phyloP scores from a whole-genome alignment of 805 yeast genomes.

The Hanseniaspora taiwanica region DNA sequence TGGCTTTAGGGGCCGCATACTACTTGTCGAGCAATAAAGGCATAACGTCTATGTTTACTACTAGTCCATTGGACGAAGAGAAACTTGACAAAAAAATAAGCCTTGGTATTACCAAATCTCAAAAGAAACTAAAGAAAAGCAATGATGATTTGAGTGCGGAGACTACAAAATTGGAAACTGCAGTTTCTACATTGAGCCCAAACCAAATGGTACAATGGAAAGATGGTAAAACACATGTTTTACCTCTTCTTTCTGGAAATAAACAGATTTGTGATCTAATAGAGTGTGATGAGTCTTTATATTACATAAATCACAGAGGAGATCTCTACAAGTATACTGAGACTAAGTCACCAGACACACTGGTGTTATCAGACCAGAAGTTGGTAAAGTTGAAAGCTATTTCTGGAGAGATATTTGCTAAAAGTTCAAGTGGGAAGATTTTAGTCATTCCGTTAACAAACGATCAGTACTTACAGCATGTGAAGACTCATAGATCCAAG shows the following conservation, averaged over 20 bases:
- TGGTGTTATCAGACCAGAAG: conserved; percentile 34
- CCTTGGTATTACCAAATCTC: background rate
- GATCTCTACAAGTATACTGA: conserved; percentile 45
- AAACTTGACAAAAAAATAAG: background rate
- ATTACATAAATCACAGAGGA: conserved; percentile 57
- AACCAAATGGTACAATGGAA: conserved; percentile 3
- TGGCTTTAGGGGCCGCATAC: conserved; percentile 17
- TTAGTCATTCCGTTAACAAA: conserved; percentile 22
- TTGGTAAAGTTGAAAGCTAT: conserved; percentile 35
- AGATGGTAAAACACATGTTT: conserved; percentile 2
- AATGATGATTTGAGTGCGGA: background rate
- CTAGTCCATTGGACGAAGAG: background rate
- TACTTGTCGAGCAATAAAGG: background rate
- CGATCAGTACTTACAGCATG: conserved; percentile 1
- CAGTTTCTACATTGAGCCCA: background rate
- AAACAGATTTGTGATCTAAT: conserved; percentile 39
- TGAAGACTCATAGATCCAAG: conserved; percentile 10
- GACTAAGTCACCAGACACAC: conserved; percentile 19
- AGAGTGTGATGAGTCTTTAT: conserved; percentile 20
- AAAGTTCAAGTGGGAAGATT: conserved; percentile 15
- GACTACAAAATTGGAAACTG: background rate
- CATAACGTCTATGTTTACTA: too few relatives aligned
- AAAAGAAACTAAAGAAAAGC: background rate
- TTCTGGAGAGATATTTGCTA: conserved; percentile 23
- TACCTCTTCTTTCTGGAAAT: conserved; percentile 20